phyloP scores from a whole-genome alignment of 768 basidiomycete genomes.

The Gelatoporia subvermispora region DNA sequence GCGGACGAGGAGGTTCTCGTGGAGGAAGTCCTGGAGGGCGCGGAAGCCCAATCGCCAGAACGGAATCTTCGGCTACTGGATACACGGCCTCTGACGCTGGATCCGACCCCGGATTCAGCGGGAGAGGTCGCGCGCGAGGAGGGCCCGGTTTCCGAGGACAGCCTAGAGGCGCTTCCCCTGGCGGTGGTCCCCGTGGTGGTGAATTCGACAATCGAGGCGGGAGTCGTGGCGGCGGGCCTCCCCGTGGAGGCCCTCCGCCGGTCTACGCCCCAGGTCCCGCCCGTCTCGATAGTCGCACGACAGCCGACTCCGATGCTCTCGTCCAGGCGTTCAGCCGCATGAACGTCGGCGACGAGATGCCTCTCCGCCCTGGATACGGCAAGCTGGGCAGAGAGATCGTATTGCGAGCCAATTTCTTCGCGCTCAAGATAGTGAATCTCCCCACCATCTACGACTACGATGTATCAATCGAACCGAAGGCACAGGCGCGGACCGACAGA shows the following conservation, averaged over 20 bases:
- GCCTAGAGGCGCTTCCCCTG: too few species aligned
- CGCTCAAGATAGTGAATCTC: slow-evolving; percentile 32
- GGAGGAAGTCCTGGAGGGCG: slow-evolving; percentile 5
- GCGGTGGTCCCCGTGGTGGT: background rate
- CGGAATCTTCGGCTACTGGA: background rate
- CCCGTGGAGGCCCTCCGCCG: slow-evolving; percentile 6
- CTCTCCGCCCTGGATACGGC: slow-evolving; percentile 52
- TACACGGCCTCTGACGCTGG: background rate
- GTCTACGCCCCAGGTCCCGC: slow-evolving; percentile 4
- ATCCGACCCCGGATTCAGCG: background rate
- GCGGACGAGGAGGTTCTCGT: background rate
- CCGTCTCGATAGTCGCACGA: background rate
- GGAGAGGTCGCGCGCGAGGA: background rate
- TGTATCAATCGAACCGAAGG: slow-evolving; percentile 44
- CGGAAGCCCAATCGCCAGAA: background rate
- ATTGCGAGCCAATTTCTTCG: slow-evolving; percentile 59
- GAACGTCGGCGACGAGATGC: slow-evolving; percentile 22
- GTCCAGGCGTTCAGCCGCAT: slow-evolving; percentile 23
- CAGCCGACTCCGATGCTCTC: slow-evolving; percentile 7
- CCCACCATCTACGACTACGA: slow-evolving; percentile 49
- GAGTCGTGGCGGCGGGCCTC: background rate
- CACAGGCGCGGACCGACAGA: slow-evolving; percentile 36
- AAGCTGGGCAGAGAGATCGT: slow-evolving; percentile 41
- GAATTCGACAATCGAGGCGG: too few species aligned
- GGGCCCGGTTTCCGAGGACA: background rate